Evolutionary conservation across 176 grass and related monocot species (phyloP).

Genomic region (Bonia amplexicaulis): DNA sequence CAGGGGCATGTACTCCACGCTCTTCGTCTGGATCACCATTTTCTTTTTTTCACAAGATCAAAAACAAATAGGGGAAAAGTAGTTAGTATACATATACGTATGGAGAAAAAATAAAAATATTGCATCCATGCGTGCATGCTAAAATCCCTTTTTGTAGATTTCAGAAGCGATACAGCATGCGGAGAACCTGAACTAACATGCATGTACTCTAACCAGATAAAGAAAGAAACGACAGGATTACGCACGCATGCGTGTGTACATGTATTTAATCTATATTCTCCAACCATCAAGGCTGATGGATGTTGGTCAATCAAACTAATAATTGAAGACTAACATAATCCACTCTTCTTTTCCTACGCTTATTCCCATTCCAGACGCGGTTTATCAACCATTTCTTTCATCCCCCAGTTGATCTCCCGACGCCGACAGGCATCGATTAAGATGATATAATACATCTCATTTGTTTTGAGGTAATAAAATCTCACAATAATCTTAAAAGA

Average conservation of each 20-base stretch:
- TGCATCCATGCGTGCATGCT: not conserved
- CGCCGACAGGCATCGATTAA: not conserved
- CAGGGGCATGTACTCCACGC: slow-evolving; percentile 97
- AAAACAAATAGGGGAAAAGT: not conserved
- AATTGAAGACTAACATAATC: not conserved
- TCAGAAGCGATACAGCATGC: not conserved
- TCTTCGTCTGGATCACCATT: slow-evolving; percentile 98
- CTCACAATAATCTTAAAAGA: too few relatives aligned
- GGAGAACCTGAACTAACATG: not conserved
- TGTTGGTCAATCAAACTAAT: not conserved
- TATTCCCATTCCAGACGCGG: not conserved
- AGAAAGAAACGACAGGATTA: not conserved
- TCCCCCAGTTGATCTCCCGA: not conserved
- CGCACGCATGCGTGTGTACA: not conserved
- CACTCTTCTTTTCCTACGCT: not conserved
- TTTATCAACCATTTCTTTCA: not conserved
- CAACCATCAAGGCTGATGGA: not conserved
- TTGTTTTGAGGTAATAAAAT: too few relatives aligned
- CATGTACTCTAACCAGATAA: not conserved
- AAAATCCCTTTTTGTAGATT: not conserved
- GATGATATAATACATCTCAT: too few relatives aligned
- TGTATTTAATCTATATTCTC: not conserved
- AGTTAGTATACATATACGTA: not conserved
- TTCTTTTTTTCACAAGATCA: slow-evolving; percentile 33
- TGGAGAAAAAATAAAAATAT: not conserved